A percentile compares a stretch with the other conserved stretches of the same genome.
phyloP scores from a whole-genome alignment of 2,329 filamentous ascomycete species.

The Xylaria polymorpha region DNA sequence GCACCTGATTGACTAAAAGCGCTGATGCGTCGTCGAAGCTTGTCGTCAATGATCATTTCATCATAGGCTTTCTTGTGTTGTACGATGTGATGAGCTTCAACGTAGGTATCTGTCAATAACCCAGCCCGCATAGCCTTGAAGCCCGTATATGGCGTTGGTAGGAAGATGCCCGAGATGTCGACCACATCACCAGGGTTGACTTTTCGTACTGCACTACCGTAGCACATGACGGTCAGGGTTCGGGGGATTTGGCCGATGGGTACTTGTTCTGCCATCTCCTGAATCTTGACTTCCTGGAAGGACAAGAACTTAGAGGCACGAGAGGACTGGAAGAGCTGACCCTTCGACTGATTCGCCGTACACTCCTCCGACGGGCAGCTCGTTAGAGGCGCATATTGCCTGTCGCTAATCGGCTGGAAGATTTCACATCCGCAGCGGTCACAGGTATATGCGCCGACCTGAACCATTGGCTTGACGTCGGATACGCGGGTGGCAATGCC shows the following conservation, averaged over 20 bases:
- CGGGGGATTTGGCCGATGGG: conserved; percentile 97
- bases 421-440: conserved; percentile 97
- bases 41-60: conserved; percentile 84
- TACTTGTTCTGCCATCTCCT: conserved; percentile 99
- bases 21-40: conserved; percentile 84
- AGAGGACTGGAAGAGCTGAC: conserved; percentile 93
- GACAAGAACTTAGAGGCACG: conserved; percentile 95
- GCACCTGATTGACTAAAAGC: conserved; percentile 86
- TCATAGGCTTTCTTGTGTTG: conserved; percentile 99
- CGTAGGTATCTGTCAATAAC: conserved; percentile 94
- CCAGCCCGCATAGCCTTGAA: conserved; percentile 97
- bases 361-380: conserved; percentile 93
- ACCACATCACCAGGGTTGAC: conserved; percentile 95
- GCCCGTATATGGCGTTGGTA: conserved; percentile 98
- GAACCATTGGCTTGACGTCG: conserved; percentile 97
- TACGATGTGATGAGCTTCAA: conserved; percentile 91
- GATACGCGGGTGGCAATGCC: conserved; percentile 96
- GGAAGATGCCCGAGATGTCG: conserved; percentile 93
- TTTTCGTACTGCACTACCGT: conserved; percentile 85
- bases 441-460: conserved; percentile 97
- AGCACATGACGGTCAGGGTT: conserved; percentile 88
- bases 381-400: conserved; percentile 87
- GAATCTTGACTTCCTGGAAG: conserved; percentile 98
- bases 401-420: conserved; percentile 93
- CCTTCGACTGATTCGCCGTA: conserved; percentile 88